Conservation (phyloP, 768 basidiomycete genomes). For the Ramaria sp. region DNA sequence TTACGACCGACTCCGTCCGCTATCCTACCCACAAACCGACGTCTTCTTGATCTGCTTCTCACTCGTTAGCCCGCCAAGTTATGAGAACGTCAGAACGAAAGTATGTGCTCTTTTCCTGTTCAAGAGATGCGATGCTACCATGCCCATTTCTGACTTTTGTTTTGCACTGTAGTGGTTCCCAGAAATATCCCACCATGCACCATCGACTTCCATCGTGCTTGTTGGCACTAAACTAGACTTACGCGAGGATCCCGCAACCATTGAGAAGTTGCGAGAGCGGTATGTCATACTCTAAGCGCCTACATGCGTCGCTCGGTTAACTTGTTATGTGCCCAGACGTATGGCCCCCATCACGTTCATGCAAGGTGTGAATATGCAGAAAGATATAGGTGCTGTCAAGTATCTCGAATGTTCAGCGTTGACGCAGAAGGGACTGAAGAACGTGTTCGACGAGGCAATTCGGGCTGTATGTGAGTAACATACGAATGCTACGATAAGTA, state of each 20-base stretch:
- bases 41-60: slow-evolving; percentile 99
- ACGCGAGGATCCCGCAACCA: slow-evolving; percentile 87
- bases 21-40: slow-evolving; percentile 98
- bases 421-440: slow-evolving; percentile 98
- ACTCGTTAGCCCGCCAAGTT: slow-evolving; percentile 93
- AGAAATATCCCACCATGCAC: slow-evolving; percentile 96
- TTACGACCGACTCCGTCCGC: slow-evolving; percentile 93
- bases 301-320: slow-evolving; percentile 6
- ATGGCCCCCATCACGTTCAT: slow-evolving; percentile 92
- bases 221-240: slow-evolving; percentile 97
- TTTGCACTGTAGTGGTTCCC: slow-evolving; percentile 68
- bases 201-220: slow-evolving; percentile 83
- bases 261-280: slow-evolving; percentile 90
- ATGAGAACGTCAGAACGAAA: slow-evolving; percentile 98
- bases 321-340: slow-evolving; percentile 37
- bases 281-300: slow-evolving; percentile 23
- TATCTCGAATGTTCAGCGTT: slow-evolving; percentile 93
- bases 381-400: slow-evolving; percentile 93
- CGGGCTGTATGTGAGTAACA: slow-evolving; percentile 77
- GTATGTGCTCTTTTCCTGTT: slow-evolving; percentile 30
- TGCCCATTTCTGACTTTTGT: not conserved
- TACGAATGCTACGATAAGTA: not conserved
- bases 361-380: slow-evolving; percentile 83
- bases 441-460: slow-evolving; percentile 98
- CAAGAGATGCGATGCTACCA: not conserved